Evolutionary conservation across 2,329 filamentous ascomycete species (phyloP).

Genomic region (Pseudocercospora cruenta): DNA sequence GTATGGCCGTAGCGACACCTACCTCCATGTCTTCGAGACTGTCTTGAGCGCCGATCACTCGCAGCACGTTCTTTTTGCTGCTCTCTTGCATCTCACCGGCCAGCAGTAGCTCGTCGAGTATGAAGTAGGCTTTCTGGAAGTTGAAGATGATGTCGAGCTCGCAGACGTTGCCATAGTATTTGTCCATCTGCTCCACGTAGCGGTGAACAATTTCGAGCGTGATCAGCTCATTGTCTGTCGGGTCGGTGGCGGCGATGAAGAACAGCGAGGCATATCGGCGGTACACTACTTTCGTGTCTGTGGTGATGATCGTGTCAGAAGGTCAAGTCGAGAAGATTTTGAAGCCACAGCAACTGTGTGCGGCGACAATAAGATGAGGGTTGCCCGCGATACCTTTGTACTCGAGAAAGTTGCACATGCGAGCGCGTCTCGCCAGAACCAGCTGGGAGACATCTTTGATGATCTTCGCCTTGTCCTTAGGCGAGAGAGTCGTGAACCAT

Average conservation of each 20-base stretch:
- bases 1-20: conserved; percentile 50
- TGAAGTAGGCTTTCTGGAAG: conserved; percentile 99
- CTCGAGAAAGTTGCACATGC: conserved; percentile 99
- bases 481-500: conserved; percentile 98
- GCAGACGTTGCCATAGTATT: conserved; percentile 99
- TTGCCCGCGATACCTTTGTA: conserved; percentile 76
- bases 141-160: conserved; percentile 99
- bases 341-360: conserved; percentile 16
- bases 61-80: conserved; percentile 97
- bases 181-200: conserved; percentile 99
- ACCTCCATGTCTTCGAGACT: conserved; percentile 99
- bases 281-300: conserved; percentile 98
- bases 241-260: conserved; percentile 96
- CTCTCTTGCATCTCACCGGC: conserved; percentile 98
- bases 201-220: conserved; percentile 98
- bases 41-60: conserved; percentile 96
- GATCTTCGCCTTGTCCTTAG: conserved; percentile 99
- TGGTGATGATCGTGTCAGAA: conserved; percentile 24
- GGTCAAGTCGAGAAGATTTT: conserved; percentile 18
- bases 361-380: conserved; percentile 22
- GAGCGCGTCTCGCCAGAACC: conserved; percentile 89
- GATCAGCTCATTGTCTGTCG: conserved; percentile 97
- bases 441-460: conserved; percentile 99
- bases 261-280: conserved; percentile 97
- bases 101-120: conserved; percentile 91